Conservation (phyloP, 1,284 basidiomycete species). For the Leccinum pallidistipes region DNA sequence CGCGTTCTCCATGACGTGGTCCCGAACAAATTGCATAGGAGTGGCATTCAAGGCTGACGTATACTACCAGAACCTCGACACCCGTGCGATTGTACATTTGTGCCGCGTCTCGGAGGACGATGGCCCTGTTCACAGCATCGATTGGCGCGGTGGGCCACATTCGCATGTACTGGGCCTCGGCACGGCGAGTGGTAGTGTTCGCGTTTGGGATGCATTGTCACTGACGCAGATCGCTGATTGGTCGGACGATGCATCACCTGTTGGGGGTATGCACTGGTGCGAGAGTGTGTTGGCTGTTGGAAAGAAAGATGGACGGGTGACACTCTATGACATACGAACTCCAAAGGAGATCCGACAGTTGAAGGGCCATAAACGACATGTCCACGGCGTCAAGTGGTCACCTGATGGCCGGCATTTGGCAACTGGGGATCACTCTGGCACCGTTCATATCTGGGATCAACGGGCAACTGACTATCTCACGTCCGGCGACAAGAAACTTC, state of each 20-base stretch:
- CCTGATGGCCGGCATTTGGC: slow-evolving; percentile 43
- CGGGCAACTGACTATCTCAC: slow-evolving; percentile 38
- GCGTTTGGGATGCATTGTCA: slow-evolving; percentile 42
- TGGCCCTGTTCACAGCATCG: slow-evolving; percentile 39
- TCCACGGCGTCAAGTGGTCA: slow-evolving; percentile 49
- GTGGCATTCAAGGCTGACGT: slow-evolving; percentile 48
- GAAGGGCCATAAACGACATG: slow-evolving; percentile 40
- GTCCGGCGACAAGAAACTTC: slow-evolving; percentile 34
- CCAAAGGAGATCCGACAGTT: slow-evolving; percentile 31
- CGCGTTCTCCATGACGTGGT: slow-evolving; percentile 50
- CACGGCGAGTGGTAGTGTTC: slow-evolving; percentile 40
- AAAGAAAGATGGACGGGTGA: slow-evolving; percentile 39
- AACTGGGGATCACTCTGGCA: slow-evolving; percentile 43
- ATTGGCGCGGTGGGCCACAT: slow-evolving; percentile 37
- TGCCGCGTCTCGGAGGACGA: slow-evolving; percentile 33
- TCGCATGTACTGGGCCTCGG: slow-evolving; percentile 41
- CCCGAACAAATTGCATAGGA: slow-evolving; percentile 44
- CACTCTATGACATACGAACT: slow-evolving; percentile 40
- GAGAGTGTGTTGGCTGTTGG: slow-evolving; percentile 43
- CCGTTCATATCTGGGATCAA: slow-evolving; percentile 48
- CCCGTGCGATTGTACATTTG: slow-evolving; percentile 44
- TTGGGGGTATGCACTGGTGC: slow-evolving; percentile 46
- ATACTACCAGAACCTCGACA: slow-evolving; percentile 50
- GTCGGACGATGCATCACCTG: slow-evolving; percentile 36
- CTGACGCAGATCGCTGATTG: slow-evolving; percentile 34